phyloP scores from a whole-genome alignment of 805 yeast genomes.

The Zygoascus biomembranicola region DNA sequence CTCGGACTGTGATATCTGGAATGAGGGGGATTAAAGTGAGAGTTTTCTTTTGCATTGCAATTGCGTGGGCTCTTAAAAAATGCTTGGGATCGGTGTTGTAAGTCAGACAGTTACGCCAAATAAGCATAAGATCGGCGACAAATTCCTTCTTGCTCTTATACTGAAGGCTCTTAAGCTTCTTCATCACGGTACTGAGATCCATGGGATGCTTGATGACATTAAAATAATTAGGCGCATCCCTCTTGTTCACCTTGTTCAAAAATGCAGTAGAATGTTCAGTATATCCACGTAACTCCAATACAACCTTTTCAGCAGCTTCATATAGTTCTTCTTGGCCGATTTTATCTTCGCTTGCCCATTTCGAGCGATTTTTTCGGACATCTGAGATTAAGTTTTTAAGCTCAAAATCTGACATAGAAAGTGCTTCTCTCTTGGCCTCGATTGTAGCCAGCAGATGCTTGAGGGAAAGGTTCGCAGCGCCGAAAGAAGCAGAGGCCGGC shows the following conservation, averaged over 20 bases:
- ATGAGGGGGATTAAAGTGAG: conserved; percentile 67
- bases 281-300: conserved; percentile 76
- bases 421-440: conserved; percentile 68
- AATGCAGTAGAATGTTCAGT: conserved; percentile 97
- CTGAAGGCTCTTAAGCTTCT: conserved; percentile 73
- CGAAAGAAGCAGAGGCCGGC: conserved; percentile 37
- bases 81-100: conserved; percentile 94
- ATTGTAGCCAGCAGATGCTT: conserved; percentile 74
- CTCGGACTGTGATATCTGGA: conserved; percentile 79
- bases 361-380: conserved; percentile 88
- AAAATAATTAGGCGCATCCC: conserved; percentile 97
- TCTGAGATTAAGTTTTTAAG: conserved; percentile 80
- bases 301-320: conserved; percentile 95
- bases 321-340: conserved; percentile 97
- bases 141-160: conserved; percentile 80
- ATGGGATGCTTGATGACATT: conserved; percentile 85
- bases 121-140: conserved; percentile 90
- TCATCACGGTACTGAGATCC: conserved; percentile 93
- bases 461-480: conserved; percentile 69
- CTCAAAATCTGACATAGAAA: conserved; percentile 69
- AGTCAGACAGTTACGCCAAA: conserved; percentile 90
- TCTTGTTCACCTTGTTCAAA: conserved; percentile 87
- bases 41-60: conserved; percentile 93
- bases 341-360: conserved; percentile 94
- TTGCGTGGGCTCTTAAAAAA: conserved; percentile 81